phyloP scores from a whole-genome alignment of 768 basidiomycete genomes.

The Serendipita indica region DNA sequence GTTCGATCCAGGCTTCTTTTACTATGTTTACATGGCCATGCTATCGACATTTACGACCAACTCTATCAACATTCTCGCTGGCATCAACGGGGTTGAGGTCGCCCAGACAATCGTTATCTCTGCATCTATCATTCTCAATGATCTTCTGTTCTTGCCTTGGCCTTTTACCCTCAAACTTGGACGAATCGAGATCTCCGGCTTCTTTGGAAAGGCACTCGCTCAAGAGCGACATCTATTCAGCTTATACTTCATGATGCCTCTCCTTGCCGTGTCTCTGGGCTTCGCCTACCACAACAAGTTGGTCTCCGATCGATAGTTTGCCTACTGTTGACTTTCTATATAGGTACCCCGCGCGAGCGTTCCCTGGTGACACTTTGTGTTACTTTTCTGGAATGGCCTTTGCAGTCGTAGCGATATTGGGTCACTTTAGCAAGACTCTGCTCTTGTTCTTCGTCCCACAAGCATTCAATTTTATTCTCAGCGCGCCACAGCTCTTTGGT shows the following conservation, averaged over 20 bases:
- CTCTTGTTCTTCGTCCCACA: slow-evolving; percentile 95
- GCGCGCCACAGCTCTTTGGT: slow-evolving; percentile 88
- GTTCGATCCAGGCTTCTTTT: slow-evolving; percentile 56
- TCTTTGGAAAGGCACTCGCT: slow-evolving; percentile 57
- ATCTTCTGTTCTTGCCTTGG: slow-evolving; percentile 88
- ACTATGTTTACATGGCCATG: slow-evolving; percentile 92
- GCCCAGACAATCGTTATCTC: slow-evolving; percentile 88
- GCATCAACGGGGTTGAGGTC: slow-evolving; percentile 93
- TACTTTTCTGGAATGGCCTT: slow-evolving; percentile 99
- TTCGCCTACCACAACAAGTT: slow-evolving; percentile 96
- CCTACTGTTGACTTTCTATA: background rate
- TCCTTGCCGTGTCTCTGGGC: slow-evolving; percentile 78
- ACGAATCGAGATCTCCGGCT: background rate
- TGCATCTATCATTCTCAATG: slow-evolving; percentile 79
- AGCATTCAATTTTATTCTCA: slow-evolving; percentile 92
- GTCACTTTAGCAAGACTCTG: slow-evolving; percentile 93
- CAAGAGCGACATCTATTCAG: slow-evolving; percentile 82
- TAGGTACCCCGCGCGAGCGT: slow-evolving; percentile 92
- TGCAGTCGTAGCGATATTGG: slow-evolving; percentile 92
- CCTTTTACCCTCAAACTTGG: slow-evolving; percentile 33
- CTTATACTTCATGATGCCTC: slow-evolving; percentile 90
- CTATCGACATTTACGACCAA: slow-evolving; percentile 95
- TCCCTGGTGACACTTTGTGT: slow-evolving; percentile 94
- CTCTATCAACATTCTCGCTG: slow-evolving; percentile 96
- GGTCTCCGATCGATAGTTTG: slow-evolving; percentile 19